Conservation (phyloP, 75 land plant species). For the Cunninghamia lanceolata region DNA sequence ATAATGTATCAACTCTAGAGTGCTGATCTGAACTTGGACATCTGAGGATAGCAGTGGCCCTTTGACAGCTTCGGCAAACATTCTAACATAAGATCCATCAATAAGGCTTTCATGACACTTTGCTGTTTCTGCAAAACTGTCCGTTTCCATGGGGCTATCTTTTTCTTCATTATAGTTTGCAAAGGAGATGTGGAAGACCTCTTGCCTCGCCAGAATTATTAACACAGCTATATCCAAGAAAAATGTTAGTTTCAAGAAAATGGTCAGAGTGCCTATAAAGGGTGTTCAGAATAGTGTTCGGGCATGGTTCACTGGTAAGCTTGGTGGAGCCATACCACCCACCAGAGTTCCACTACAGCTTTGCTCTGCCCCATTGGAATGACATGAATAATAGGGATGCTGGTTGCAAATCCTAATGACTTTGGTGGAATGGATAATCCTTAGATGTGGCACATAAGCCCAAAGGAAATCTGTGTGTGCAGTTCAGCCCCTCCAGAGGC, state of each 20-base stretch:
- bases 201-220: constrained; percentile 51
- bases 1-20: constrained; percentile 54
- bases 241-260: not conserved
- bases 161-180: constrained; percentile 8
- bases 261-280: not conserved
- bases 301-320: not conserved
- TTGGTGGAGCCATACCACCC: not conserved
- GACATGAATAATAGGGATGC: not conserved
- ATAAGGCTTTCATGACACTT: constrained; percentile 13
- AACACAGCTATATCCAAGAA: constrained; percentile 50
- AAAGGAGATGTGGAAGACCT: constrained; percentile 36
- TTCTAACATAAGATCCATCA: constrained; percentile 20
- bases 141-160: constrained; percentile 16
- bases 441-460: not conserved
- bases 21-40: constrained; percentile 59
- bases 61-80: constrained; percentile 90
- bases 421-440: not conserved
- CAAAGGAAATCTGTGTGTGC: not conserved
- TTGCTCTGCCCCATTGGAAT: not conserved
- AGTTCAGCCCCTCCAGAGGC: not conserved
- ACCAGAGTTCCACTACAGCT: not conserved
- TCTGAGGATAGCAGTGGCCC: constrained; percentile 91
- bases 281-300: not conserved
- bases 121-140: constrained; percentile 18
- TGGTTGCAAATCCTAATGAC: not conserved